Conservation (phyloP, 305 asterid genomes). For the Salvia sclarea region DNA sequence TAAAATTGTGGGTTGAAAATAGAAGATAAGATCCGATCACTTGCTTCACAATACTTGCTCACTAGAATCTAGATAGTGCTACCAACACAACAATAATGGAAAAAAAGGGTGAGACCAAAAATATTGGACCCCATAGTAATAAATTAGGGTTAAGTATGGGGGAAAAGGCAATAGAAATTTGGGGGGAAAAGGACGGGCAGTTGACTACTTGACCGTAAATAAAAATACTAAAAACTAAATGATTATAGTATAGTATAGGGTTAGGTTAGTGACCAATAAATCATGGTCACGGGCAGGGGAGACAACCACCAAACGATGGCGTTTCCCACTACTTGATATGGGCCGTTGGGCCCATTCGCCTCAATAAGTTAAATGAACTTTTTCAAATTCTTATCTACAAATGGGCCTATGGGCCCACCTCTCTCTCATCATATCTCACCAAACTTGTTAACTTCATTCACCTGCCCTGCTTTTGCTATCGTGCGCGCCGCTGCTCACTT, state of each 20-base stretch:
- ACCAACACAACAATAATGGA: not conserved
- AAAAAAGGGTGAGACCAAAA: not conserved
- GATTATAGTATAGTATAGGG: not conserved
- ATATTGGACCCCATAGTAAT: not conserved
- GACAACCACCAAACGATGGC: constrained; percentile 37
- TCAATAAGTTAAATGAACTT: constrained; percentile 3
- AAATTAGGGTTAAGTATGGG: constrained; percentile 16
- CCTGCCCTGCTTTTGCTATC: constrained; percentile 44
- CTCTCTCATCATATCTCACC: constrained; percentile 41
- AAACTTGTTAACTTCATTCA: constrained; percentile 48
- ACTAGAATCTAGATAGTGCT: constrained; percentile 4
- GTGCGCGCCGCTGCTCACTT: constrained; percentile 31
- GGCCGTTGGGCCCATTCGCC: constrained; percentile 35
- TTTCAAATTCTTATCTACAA: constrained; percentile 32
- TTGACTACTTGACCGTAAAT: constrained; percentile 19
- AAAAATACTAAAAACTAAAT: too few species aligned
- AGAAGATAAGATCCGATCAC: not conserved
- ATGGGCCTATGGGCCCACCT: constrained; percentile 32
- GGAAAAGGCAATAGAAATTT: not conserved
- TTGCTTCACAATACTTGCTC: too few species aligned
- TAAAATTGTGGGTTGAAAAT: not conserved
- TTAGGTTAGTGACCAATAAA: constrained; percentile 32
- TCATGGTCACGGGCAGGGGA: constrained; percentile 35
- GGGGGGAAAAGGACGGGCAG: constrained; percentile 31
- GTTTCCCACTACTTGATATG: constrained; percentile 29